phyloP scores from a whole-genome alignment of 2,329 filamentous ascomycete species.

The Cercospora sp. region DNA sequence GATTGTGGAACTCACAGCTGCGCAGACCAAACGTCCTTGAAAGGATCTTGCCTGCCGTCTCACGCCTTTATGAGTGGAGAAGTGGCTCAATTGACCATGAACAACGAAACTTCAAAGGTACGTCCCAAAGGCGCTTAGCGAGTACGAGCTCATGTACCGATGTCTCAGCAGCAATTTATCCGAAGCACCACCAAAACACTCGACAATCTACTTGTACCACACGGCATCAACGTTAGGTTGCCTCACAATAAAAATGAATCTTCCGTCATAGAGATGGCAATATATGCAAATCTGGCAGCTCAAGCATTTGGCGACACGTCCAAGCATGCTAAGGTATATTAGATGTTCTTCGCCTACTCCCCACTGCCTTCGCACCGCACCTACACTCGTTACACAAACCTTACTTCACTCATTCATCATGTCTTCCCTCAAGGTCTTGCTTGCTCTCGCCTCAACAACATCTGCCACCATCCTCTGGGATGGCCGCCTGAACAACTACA shows the following conservation, averaged over 20 bases:
- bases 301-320: background rate
- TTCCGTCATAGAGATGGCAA: background rate
- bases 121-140: background rate
- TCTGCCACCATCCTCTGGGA: conserved; percentile 60
- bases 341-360: conserved; percentile 5
- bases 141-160: background rate
- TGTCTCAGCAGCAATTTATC: background rate
- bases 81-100: background rate
- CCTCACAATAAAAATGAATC: background rate
- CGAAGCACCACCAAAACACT: background rate
- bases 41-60: background rate
- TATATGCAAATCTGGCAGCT: background rate
- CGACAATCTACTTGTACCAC: background rate
- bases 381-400: background rate
- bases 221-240: background rate
- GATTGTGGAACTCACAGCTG: too few relatives aligned
- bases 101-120: background rate
- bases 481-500: conserved; percentile 64
- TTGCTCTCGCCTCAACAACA: conserved; percentile 34
- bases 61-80: background rate
- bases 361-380: background rate
- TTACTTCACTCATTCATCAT: conserved; percentile 16
- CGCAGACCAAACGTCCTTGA: too few relatives aligned
- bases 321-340: background rate
- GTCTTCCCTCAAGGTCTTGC: conserved; percentile 24